Base-by-base conservation (phyloP, 257 asterid species). In the Forsythia suspensa region DNA sequence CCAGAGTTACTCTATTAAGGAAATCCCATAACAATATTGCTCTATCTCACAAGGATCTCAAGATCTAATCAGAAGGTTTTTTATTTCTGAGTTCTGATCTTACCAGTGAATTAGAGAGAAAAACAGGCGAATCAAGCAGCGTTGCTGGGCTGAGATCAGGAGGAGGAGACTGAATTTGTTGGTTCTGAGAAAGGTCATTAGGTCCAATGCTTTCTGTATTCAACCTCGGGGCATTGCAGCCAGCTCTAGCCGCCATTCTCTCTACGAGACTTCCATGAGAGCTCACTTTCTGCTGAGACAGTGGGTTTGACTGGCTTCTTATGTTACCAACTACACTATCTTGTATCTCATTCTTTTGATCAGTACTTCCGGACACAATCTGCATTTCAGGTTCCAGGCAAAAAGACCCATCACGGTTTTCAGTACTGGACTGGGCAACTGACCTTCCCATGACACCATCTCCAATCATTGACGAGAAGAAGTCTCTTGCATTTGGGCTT, bases 131-230 rank as follows among this genome's bases (percentile, higher is more conserved):
- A 70, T 93, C 98, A 5, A 93, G 91, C 86, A 91, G 85, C 38
- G 86, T 82, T 18, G 94, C 85, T 7, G 98, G 98, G 86, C 94
- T 91, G 81, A 91, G 89, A 81, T 96, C 98, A 18, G 98, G 89
- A 83, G 97, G 90, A 65, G 96, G 92, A 68, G 94, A 90, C 57
- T 61, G 90, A 57, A 85, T 85, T 69, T 86, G 91, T 57, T 84
- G 87, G 66, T 79, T 87, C 77, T 85, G 85, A 51, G 90, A 84
- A 69, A 85, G 86, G 73, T 86, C 89, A n/a, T 85, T 79, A 71
- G 91, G 83, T 67, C 89, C 88, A 57, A 91, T 87, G 81, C 86
- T 87, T 76, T 88, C 92, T 4, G 94, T 92, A 82, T 92, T 85
- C 86, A 94, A 79, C 83, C 90, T 88, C 3, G 97, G 95, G 80